Base-by-base conservation (phyloP, 2,329 filamentous ascomycete species). In the Aspergillus sp. region DNA sequence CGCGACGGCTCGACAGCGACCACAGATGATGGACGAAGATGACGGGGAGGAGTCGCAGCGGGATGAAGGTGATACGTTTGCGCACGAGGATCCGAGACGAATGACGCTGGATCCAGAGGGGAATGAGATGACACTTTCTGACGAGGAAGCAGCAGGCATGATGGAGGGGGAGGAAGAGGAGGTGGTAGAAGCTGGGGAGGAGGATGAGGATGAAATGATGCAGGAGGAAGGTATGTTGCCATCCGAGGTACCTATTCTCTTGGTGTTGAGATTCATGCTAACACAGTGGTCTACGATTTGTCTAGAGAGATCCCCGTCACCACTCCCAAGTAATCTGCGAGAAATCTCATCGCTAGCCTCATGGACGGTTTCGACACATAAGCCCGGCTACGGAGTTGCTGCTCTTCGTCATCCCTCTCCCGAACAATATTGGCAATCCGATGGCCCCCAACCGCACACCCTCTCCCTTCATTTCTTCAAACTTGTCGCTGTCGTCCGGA, bases 301-400 rank as follows among this genome's bases (percentile, higher is more conserved):
- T 7, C 29, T 42, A 68, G 67, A 65, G 38, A 61, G 57, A 53
- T 63, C 64, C 0, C 59, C 65, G 7, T 59, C 64, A 1, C 68
- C 68, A 2, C 55, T 69, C 7, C 67, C 68, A 3, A 57, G 60
- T 3, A 68, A 69, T 48, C 68, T 82, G 44, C 79, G 80, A 54
- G 80, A 83, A 52, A 83, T 83, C 52, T 81, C 77, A 45, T 80
- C 78, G 2, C 72, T 83, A 26, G 80, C 80, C n/a, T 81, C 78
- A 30, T 83, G 80, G 80, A 82, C 78, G 5, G 77, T 83, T 39
- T 81, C 78, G 9, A 78, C 76, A 10, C 73, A 73, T 49, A 83
- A 83, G 59, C 80, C 80, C 4, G 79, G 79, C 55, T 82, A 79
- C 58, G 77, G 76, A 28, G 74, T 83, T 26, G 68, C 75, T 1